Percentiles rank a stretch among this genome's conserved stretches.
phyloP scores from a whole-genome alignment of 2,329 filamentous ascomycete species.

The Alternaria sp. region DNA sequence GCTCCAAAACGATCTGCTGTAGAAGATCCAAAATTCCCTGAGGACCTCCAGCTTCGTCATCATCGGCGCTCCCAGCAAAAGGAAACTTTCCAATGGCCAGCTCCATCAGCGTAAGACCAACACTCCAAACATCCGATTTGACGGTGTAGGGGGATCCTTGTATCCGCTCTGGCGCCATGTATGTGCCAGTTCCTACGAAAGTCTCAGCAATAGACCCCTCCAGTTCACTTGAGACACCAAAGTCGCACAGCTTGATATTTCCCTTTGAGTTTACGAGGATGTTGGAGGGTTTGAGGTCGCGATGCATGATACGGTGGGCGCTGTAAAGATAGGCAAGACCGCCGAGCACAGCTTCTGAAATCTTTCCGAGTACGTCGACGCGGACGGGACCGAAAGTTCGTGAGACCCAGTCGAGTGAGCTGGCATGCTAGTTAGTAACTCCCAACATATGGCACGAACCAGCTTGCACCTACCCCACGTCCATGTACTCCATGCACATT shows the following conservation, averaged over 20 bases:
- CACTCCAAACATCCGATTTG: conserved; percentile 99
- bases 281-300: conserved; percentile 98
- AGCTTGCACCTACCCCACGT: conserved; percentile 79
- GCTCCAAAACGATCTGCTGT: conserved; percentile 97
- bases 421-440: conserved; percentile 53
- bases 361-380: conserved; percentile 96
- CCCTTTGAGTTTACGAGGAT: conserved; percentile 94
- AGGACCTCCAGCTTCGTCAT: conserved; percentile 72
- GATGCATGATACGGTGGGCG: conserved; percentile 97
- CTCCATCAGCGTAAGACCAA: conserved; percentile 94
- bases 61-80: conserved; percentile 84
- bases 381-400: conserved; percentile 94
- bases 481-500: conserved; percentile 99
- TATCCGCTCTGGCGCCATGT: conserved; percentile 98
- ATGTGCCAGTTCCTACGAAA: conserved; percentile 97
- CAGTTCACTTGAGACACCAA: conserved; percentile 96
- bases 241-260: conserved; percentile 96
- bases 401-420: conserved; percentile 90
- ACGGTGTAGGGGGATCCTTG: conserved; percentile 97
- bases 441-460: neutral
- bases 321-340: conserved; percentile 95
- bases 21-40: conserved; percentile 95
- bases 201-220: conserved; percentile 98
- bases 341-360: conserved; percentile 92
- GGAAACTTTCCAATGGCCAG: conserved; percentile 97